Evolutionary conservation across 306 rosid genomes (phyloP).

Genomic region (Quercus aquifolioides): DNA sequence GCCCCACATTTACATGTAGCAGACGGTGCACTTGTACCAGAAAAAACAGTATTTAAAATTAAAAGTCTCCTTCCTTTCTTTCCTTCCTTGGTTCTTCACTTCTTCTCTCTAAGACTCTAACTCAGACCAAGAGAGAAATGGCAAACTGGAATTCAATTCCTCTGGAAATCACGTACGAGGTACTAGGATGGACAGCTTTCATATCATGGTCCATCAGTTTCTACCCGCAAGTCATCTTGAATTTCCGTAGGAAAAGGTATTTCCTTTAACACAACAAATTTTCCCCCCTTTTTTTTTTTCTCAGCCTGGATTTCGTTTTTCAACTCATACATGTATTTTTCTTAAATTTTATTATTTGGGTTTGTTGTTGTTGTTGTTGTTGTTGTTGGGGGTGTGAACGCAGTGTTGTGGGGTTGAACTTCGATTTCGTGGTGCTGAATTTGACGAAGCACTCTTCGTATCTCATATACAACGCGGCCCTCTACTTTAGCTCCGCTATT

Average conservation of each 20-base stretch:
- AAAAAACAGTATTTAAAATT: too few species aligned
- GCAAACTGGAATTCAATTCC: constrained; percentile 76
- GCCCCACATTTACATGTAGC: too few species aligned
- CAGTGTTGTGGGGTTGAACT: constrained; percentile 91
- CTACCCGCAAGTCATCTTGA: constrained; percentile 83
- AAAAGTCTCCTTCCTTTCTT: too few species aligned
- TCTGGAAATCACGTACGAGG: constrained; percentile 57
- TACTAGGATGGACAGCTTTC: constrained; percentile 79
- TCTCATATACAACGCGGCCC: constrained; percentile 73
- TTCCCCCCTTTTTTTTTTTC: not conserved
- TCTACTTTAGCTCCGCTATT: constrained; percentile 68
- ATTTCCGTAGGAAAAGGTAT: constrained; percentile 78
- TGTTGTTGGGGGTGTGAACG: not conserved
- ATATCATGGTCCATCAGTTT: constrained; percentile 65
- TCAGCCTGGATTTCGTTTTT: not conserved
- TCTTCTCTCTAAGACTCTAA: too few species aligned
- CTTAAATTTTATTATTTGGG: not conserved
- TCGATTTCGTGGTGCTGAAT: constrained; percentile 78
- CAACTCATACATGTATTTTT: not conserved
- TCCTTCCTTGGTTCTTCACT: not conserved
- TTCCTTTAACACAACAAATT: not conserved
- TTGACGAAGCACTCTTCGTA: constrained; percentile 81
- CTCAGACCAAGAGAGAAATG: constrained; percentile 27
- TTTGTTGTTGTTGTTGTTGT: not conserved
- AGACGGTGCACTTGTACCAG: too few species aligned